A percentile compares a stretch with the other conserved stretches of the same genome.
Evolutionary conservation across 2,329 filamentous ascomycete genomes (phyloP).

Genomic region (Ascochyta koolunga): DNA sequence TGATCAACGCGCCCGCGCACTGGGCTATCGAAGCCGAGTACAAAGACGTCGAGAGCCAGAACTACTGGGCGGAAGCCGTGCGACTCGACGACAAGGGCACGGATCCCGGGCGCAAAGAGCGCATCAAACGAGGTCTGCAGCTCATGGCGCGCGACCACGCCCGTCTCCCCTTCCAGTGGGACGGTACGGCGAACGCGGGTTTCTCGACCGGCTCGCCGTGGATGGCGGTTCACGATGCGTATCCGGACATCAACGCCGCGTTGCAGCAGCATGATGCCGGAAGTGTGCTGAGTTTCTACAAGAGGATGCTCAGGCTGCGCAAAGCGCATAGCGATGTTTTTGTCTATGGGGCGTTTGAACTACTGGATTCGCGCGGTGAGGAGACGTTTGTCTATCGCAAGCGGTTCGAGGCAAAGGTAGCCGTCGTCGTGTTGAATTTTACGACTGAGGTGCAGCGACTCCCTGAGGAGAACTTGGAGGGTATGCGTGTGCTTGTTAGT

Average conservation of each 20-base stretch:
- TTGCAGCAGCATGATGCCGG: constrained; percentile 55
- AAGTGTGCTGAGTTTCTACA: constrained; percentile 68
- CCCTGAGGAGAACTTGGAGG: constrained; percentile 6
- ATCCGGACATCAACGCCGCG: constrained; percentile 64
- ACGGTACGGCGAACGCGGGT: constrained; percentile 63
- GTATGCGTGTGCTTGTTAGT: constrained; percentile 54
- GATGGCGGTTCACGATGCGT: constrained; percentile 73
- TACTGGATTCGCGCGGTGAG: constrained; percentile 59
- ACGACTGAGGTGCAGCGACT: constrained; percentile 29
- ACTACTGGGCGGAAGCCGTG: constrained; percentile 50
- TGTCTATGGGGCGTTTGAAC: constrained; percentile 69
- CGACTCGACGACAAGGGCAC: constrained; percentile 20
- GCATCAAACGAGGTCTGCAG: constrained; percentile 58
- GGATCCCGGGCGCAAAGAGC: constrained; percentile 39
- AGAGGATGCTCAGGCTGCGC: constrained; percentile 62
- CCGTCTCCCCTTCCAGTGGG: constrained; percentile 76
- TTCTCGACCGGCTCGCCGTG: constrained; percentile 69
- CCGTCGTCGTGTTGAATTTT: constrained; percentile 50
- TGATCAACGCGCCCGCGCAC: constrained; percentile 59
- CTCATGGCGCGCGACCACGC: constrained; percentile 71
- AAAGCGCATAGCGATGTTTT: constrained; percentile 68
- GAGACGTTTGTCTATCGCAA: constrained; percentile 60
- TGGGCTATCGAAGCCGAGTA: constrained; percentile 62
- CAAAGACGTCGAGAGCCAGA: constrained; percentile 65
- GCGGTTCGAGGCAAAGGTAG: constrained; percentile 37